Base-by-base conservation (phyloP, 2,329 filamentous ascomycete species). In the Aspergillus costaricaensis region DNA sequence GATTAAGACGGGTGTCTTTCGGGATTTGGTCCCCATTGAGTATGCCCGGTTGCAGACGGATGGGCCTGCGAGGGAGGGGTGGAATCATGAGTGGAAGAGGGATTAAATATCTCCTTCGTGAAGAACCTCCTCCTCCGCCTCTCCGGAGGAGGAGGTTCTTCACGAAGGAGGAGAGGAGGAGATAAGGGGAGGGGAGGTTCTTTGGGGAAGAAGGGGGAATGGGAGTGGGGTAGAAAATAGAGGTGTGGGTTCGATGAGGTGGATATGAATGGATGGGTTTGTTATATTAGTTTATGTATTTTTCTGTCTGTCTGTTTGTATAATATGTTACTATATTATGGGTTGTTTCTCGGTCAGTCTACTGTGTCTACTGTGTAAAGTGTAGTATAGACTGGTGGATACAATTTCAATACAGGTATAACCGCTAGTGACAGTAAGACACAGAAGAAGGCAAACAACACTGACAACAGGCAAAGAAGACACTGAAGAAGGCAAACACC, bases 51-150 rank as follows among this genome's bases (percentile, higher is more conserved):
- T 80, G 68, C 79, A 96, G 84, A 94, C 91, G 32, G 94, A 98
- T 73, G 91, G 86, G 53, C 94, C 94, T 6, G 81, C 83, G 0
- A 84, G 83, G 71, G 86, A 89, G 67, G 86, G 91, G n/a, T 99
- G 94, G 92, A 95, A 98, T 80, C 88, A 96, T 79, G 89, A 82
- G 12, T 99, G 95, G 95, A 96, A 88, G 81, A 85, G 88, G 77
- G 78, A 64, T 64, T 69, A 67, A 47, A 44, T n/a, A n/a, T n/a
- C n/a, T n/a, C n/a, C n/a, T n/a, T n/a, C n/a, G n/a, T n/a, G n/a
- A n/a, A n/a, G n/a, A n/a, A n/a, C n/a, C n/a, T n/a, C n/a, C n/a
- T n/a, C n/a, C n/a, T n/a, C n/a, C n/a, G n/a, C n/a, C n/a, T n/a
- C 2, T 30, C 7, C 9, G 57, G 38, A 25, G 48, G 15, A 58